These are phyloP conservation scores for Clavaria fumosa DNA, from an alignment of 768 basidiomycete species.

Conservation along the genomic window DNA sequence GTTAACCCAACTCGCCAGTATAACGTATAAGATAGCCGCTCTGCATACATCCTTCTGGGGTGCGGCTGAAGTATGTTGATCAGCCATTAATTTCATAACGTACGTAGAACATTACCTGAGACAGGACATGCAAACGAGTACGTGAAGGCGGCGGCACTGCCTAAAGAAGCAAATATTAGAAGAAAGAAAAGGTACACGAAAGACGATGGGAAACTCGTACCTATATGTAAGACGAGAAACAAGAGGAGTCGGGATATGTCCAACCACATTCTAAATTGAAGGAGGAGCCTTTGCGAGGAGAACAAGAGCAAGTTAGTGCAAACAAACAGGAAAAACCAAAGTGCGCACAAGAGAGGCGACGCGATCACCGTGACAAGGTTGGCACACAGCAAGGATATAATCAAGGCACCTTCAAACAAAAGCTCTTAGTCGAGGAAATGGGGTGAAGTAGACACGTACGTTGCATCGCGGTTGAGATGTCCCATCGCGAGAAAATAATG, in stretches of 20 bases:
- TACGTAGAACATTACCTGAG: constrained; percentile 22
- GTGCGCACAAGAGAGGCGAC: constrained; percentile 28
- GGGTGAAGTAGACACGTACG: constrained; percentile 21
- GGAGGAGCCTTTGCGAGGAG: constrained; percentile 23
- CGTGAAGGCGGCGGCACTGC: constrained; percentile 28
- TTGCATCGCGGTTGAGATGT: constrained; percentile 26
- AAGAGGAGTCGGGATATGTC: constrained; percentile 36
- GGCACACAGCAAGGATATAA: constrained; percentile 28
- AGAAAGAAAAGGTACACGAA: constrained; percentile 1
- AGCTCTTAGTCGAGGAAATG: not conserved
- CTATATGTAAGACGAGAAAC: constrained; percentile 29
- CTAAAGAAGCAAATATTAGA: constrained; percentile 19
- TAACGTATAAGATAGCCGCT: constrained; percentile 31
- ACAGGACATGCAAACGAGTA: constrained; percentile 30
- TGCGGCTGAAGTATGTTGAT: constrained; percentile 16
- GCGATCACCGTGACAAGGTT: constrained; percentile 26
- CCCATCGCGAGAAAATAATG: constrained; percentile 32
- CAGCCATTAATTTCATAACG: not conserved
- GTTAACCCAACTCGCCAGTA: constrained; percentile 37
- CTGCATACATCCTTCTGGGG: constrained; percentile 31
- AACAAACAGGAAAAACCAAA: constrained; percentile 6
- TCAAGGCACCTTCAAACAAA: constrained; percentile 24
- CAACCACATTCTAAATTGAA: constrained; percentile 35
- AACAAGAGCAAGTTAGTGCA: constrained; percentile 1
- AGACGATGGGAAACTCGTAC: constrained; percentile 17